phyloP scores from a whole-genome alignment of 805 yeast species.

The Candida xyloterini region DNA sequence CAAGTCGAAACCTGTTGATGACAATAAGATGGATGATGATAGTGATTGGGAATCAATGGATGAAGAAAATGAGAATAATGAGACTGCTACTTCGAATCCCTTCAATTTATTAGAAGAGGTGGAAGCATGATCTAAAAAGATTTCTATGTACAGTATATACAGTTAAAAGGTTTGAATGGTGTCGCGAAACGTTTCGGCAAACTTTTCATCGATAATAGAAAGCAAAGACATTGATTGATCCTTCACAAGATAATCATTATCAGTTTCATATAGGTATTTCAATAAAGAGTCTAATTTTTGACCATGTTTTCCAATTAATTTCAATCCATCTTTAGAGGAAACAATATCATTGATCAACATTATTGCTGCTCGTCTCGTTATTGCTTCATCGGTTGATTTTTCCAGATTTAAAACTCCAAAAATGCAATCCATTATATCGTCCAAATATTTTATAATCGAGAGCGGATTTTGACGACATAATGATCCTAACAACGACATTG shows the following conservation, averaged over 20 bases:
- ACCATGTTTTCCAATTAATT: slow-evolving; percentile 50
- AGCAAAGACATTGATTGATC: slow-evolving; percentile 51
- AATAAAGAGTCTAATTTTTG: slow-evolving; percentile 40
- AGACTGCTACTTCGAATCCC: slow-evolving; percentile 19
- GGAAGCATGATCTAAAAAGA: slow-evolving; percentile 17
- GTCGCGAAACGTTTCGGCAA: slow-evolving; percentile 16
- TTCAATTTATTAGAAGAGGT: slow-evolving; percentile 29
- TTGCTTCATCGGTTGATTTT: slow-evolving; percentile 39
- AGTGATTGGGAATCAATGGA: slow-evolving; percentile 24
- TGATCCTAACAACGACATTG: slow-evolving; percentile 80
- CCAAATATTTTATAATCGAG: slow-evolving; percentile 46
- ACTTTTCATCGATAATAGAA: slow-evolving; percentile 27
- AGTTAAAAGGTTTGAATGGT: slow-evolving; percentile 9
- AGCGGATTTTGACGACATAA: slow-evolving; percentile 57
- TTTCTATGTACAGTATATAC: slow-evolving; percentile 7
- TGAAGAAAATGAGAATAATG: slow-evolving; percentile 7
- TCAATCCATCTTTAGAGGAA: slow-evolving; percentile 39
- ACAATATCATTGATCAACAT: slow-evolving; percentile 63
- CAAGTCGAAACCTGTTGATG: not conserved
- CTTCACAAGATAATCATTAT: slow-evolving; percentile 54
- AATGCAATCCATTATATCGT: slow-evolving; percentile 69
- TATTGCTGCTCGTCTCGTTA: slow-evolving; percentile 73
- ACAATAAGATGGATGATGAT: slow-evolving; percentile 15
- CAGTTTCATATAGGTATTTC: slow-evolving; percentile 44
- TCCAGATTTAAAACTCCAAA: slow-evolving; percentile 70